phyloP scores from a whole-genome alignment of 176 grass and related monocot genomes.

The Echinochloa phyllopogon region DNA sequence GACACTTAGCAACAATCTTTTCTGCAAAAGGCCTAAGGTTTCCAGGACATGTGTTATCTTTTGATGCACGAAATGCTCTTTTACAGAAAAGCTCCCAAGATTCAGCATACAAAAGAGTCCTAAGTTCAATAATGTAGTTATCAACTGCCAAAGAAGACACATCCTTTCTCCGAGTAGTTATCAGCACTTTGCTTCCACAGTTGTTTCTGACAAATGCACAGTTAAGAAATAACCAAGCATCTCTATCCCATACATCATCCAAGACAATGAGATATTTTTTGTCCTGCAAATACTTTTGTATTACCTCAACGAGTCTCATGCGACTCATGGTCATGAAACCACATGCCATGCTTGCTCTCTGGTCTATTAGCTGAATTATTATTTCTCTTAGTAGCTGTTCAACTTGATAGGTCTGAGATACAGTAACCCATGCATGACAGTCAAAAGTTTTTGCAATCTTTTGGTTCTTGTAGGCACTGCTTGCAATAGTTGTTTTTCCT shows the following conservation, averaged over 20 bases:
- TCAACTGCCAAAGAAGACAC: conserved; percentile 40
- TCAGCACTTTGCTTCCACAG: conserved; percentile 37
- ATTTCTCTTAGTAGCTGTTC: conserved; percentile 50
- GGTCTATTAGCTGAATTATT: conserved; percentile 28
- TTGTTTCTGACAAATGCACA: conserved; percentile 30
- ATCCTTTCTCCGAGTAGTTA: conserved; percentile 47
- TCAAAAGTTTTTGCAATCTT: conserved; percentile 18
- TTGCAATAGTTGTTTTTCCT: conserved; percentile 61
- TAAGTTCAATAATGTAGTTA: neutral
- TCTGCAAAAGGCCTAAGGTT: conserved; percentile 20
- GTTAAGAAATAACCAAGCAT: conserved; percentile 36
- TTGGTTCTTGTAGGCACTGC: conserved; percentile 17
- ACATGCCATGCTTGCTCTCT: neutral
- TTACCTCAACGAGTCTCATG: conserved; percentile 6
- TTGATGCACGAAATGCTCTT: conserved; percentile 29
- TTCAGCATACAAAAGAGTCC: conserved; percentile 9
- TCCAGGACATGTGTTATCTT: conserved; percentile 16
- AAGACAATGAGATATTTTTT: conserved; percentile 52
- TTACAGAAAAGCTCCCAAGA: conserved; percentile 54
- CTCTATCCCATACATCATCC: conserved; percentile 57
- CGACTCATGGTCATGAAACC: conserved; percentile 14
- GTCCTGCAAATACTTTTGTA: conserved; percentile 30
- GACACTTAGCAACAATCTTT: conserved; percentile 49
- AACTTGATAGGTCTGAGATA: conserved; percentile 43
- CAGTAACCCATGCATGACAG: conserved; percentile 44